A percentile compares a stretch with the other conserved stretches of the same genome.
Evolutionary conservation across 331 rosid genomes (phyloP).

Genomic region (Stylosanthes scabra): DNA sequence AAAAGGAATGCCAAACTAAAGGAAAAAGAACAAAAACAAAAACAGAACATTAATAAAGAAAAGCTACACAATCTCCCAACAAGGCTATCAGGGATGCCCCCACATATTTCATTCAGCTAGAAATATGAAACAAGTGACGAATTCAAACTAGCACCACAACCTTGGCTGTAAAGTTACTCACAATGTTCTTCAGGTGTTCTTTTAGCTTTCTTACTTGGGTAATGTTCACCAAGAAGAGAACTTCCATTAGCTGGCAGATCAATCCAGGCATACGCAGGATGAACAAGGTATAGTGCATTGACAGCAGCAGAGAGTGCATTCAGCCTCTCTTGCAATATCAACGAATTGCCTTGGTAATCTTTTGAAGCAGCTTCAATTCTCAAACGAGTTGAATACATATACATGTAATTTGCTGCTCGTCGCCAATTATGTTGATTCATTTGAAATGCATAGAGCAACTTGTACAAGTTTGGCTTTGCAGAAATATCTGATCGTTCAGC

Average conservation of each 20-base stretch:
- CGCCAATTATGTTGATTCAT: slow-evolving; percentile 92
- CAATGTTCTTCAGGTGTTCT: slow-evolving; percentile 61
- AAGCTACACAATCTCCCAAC: slow-evolving; percentile 7
- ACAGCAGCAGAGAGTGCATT: slow-evolving; percentile 86
- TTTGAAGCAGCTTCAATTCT: slow-evolving; percentile 62
- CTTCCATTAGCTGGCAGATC: slow-evolving; percentile 66
- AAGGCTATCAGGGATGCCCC: slow-evolving; percentile 1
- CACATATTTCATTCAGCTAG: slow-evolving; percentile 28
- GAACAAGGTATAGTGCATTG: slow-evolving; percentile 92
- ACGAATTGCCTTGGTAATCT: slow-evolving; percentile 61
- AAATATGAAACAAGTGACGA: slow-evolving; percentile 23
- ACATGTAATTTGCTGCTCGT: slow-evolving; percentile 84
- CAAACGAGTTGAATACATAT: slow-evolving; percentile 83
- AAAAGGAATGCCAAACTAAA: background rate
- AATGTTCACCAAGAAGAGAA: slow-evolving; percentile 55
- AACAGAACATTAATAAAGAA: slow-evolving; percentile 5
- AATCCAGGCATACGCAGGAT: slow-evolving; percentile 86
- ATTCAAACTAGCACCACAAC: slow-evolving; percentile 27
- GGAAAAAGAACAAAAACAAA: background rate
- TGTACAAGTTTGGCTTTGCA: slow-evolving; percentile 86
- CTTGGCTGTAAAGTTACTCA: slow-evolving; percentile 48
- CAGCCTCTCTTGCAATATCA: slow-evolving; percentile 78
- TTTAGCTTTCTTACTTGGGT: slow-evolving; percentile 82
- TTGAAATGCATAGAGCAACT: slow-evolving; percentile 94
- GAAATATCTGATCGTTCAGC: slow-evolving; percentile 88